Conservation (phyloP, 768 basidiomycete species). For the Termitomyces sp. region DNA sequence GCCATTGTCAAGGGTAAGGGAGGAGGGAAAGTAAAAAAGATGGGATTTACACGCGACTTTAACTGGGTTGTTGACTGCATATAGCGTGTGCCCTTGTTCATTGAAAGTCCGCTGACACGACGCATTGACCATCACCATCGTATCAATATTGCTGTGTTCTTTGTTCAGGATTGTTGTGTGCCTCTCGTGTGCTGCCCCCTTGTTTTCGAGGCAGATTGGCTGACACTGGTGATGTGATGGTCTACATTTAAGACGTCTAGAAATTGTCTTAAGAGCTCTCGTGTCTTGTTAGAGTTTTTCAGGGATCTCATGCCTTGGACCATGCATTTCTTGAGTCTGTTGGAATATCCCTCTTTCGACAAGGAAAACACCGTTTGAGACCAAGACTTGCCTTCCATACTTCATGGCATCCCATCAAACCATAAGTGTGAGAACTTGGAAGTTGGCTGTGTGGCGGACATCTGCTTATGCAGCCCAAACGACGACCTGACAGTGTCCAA, state of each 20-base stretch:
- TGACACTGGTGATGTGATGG: not conserved
- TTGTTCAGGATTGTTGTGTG: not conserved
- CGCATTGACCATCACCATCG: slow-evolving; percentile 37
- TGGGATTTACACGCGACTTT: slow-evolving; percentile 26
- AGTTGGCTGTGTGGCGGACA: too few species aligned
- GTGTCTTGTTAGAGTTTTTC: not conserved
- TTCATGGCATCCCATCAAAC: not conserved
- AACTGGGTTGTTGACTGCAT: slow-evolving; percentile 22
- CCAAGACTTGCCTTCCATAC: not conserved
- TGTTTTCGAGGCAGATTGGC: not conserved
- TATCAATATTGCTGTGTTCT: slow-evolving; percentile 17
- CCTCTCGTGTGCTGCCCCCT: not conserved
- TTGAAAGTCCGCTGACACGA: slow-evolving; percentile 42
- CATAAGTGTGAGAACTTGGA: too few species aligned
- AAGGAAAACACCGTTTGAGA: not conserved
- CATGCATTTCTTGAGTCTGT: not conserved
- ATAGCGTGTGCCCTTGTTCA: slow-evolving; percentile 14
- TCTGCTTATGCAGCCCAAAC: not conserved
- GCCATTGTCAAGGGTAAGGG: slow-evolving; percentile 25
- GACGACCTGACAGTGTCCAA: not conserved
- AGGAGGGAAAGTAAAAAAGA: slow-evolving; percentile 17
- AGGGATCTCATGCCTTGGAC: not conserved
- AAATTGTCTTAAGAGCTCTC: not conserved
- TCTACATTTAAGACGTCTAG: too few species aligned
- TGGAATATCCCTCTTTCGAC: not conserved